phyloP scores from a whole-genome alignment of 495 filamentous ascomycete genomes.

The Rostrohypoxylon terebratum region DNA sequence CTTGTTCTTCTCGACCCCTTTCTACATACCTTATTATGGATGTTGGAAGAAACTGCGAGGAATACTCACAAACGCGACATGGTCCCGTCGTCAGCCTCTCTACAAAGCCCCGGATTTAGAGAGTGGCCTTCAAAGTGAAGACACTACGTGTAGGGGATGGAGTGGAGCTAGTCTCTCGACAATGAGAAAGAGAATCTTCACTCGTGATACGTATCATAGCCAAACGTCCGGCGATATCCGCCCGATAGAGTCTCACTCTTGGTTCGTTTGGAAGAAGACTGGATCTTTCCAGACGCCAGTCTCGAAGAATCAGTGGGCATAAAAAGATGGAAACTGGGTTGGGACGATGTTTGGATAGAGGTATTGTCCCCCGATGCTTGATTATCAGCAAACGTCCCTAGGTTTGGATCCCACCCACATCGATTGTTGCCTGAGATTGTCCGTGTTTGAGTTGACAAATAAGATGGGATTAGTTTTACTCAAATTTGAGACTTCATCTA shows the following conservation, averaged over 20 bases:
- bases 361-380: background rate
- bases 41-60: background rate
- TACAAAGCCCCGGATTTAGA: background rate
- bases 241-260: background rate
- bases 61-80: background rate
- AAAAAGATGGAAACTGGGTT: background rate
- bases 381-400: background rate
- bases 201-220: background rate
- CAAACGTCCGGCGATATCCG: background rate
- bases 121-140: background rate
- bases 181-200: background rate
- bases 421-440: background rate
- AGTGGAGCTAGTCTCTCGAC: background rate
- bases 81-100: background rate
- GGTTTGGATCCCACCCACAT: background rate
- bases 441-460: background rate
- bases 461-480: background rate
- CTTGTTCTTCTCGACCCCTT: background rate
- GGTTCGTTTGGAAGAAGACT: background rate
- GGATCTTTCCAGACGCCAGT: background rate
- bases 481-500: background rate
- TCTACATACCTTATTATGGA: background rate
- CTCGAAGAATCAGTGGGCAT: background rate
- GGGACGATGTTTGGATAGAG: background rate
- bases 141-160: background rate